Conservation (phyloP, 306 rosid species). For the Amphicarpaea edgeworthii region DNA sequence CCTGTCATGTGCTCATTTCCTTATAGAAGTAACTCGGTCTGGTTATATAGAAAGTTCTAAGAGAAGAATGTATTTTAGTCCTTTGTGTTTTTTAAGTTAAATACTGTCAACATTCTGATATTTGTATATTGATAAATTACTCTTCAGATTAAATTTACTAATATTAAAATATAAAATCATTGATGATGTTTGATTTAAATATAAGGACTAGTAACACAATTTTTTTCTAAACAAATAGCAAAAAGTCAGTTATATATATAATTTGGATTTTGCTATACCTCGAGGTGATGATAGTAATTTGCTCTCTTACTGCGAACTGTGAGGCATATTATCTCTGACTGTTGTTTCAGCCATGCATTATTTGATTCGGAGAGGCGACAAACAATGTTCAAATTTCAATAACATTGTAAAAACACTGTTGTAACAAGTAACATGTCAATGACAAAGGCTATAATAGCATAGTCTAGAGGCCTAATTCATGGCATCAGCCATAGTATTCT, state of each 20-base stretch:
- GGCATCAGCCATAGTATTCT: neutral
- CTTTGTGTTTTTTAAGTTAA: too few species aligned
- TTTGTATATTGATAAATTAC: too few species aligned
- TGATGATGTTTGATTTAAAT: too few species aligned
- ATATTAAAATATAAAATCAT: too few species aligned
- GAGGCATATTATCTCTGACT: neutral
- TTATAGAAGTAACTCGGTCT: too few species aligned
- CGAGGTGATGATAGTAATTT: constrained; percentile 5
- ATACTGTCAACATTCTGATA: too few species aligned
- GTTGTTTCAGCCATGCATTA: neutral
- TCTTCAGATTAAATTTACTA: too few species aligned
- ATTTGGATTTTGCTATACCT: neutral
- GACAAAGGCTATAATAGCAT: neutral
- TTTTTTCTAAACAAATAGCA: too few species aligned
- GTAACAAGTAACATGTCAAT: neutral
- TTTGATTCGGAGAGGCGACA: neutral
- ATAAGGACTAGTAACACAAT: too few species aligned
- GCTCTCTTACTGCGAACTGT: neutral
- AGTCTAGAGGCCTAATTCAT: neutral
- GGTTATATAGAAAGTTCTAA: neutral
- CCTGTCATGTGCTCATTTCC: neutral
- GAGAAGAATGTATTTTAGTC: too few species aligned
- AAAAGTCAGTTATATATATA: neutral
- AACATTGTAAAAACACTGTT: neutral
- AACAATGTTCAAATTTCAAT: constrained; percentile 14